Conservation (phyloP, 2,329 filamentous ascomycete species). For the Fusarium verrucosum region DNA sequence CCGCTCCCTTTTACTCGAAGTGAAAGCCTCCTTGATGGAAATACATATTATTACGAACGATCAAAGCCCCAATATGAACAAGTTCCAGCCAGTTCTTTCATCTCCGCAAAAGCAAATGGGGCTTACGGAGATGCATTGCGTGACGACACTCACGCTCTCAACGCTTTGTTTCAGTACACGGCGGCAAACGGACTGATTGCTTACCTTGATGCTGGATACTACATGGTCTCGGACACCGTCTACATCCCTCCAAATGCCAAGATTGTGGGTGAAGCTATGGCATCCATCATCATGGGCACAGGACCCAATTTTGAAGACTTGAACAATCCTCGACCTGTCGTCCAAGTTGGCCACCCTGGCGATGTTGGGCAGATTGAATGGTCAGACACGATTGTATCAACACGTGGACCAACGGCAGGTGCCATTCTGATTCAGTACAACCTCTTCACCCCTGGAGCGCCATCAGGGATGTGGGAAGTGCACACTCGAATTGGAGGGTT, state of each 20-base stretch:
- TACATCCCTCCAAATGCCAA: constrained; percentile 59
- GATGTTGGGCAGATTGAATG: constrained; percentile 74
- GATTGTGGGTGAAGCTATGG: constrained; percentile 68
- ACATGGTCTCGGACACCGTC: constrained; percentile 66
- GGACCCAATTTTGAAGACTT: constrained; percentile 66
- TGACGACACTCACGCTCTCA: constrained; percentile 76
- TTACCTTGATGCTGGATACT: constrained; percentile 70
- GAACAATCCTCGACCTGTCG: constrained; percentile 68
- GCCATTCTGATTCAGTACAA: constrained; percentile 80
- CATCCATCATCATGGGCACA: constrained; percentile 63
- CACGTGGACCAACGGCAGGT: constrained; percentile 71
- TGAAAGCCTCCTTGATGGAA: constrained; percentile 59
- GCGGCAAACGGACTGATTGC: constrained; percentile 65
- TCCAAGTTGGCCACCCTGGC: constrained; percentile 71
- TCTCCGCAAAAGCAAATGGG: constrained; percentile 68
- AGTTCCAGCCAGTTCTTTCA: constrained; percentile 66
- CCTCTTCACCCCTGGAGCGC: constrained; percentile 58
- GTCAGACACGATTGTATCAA: constrained; percentile 76
- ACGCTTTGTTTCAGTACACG: constrained; percentile 60
- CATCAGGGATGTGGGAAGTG: constrained; percentile 75
- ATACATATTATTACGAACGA: constrained; percentile 72
- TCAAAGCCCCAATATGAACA: constrained; percentile 78
- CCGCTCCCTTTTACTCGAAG: constrained; percentile 27
- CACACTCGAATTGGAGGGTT: constrained; percentile 80
- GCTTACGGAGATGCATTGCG: constrained; percentile 73